Base-by-base conservation (phyloP, 768 basidiomycete genomes). In the Tephrocybe rancida region DNA sequence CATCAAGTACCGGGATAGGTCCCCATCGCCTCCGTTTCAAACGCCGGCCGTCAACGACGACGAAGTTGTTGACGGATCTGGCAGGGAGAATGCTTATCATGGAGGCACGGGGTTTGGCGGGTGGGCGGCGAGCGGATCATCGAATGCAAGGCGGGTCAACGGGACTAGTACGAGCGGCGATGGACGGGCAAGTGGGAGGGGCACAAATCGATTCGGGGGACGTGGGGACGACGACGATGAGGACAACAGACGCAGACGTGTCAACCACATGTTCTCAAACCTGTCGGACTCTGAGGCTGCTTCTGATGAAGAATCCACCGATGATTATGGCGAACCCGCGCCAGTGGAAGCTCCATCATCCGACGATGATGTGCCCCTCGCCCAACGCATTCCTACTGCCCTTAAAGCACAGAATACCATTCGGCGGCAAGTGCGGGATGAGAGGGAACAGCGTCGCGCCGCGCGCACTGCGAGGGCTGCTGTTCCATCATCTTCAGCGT, bases 281-380 rank as follows among this genome's bases (percentile, higher is more conserved):
- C 61, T 65, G 45, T 61, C 73, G 37, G 64, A 72, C 52, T 61
- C 69, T 19, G 70, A 70, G 2, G 67, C 67, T 10, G 69, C 70
- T 3, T 62, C 60, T 25, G 71, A 72, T 11, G 73, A 74, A 19
- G 64, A 67, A 18, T 67, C 64, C 35, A 70, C 71, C 5, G 73
- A 78, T 44, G 77, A 81, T 57, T 72, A 77, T 50, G 64, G 67
- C 18, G 62, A 75, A 68, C 49, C 66, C 51, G 42, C 55, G 41
- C 51, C 57, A 62, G 44, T 61, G 41, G n/a, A 32, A 35, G 48
- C 35, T 41, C 18, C 67, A 27, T 70, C 70, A 26, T 76, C 80
- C 34, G 85, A 90, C 49, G 93, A 96, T 65, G 88, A 96, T 60
- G 75, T 93, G 1, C 94, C 94, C 1, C 78, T 96, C 14, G 94